These are phyloP conservation scores for Solanum sejunctum DNA, from an alignment of 257 asterid species.

Conservation along the genomic window DNA sequence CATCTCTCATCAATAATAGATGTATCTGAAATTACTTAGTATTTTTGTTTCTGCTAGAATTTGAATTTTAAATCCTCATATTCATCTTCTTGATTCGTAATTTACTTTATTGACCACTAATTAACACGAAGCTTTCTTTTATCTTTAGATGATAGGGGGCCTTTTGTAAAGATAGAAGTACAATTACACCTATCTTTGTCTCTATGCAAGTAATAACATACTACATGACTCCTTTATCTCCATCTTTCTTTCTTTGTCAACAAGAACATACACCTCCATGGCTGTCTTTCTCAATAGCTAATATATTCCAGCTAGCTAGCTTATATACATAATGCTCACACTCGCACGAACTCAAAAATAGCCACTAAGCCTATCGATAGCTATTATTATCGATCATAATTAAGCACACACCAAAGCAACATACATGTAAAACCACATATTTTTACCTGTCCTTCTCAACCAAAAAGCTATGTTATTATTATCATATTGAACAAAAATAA, in stretches of 20 bases:
- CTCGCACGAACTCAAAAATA: not conserved
- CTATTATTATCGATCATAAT: not conserved
- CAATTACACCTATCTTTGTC: not conserved
- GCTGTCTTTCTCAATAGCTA: not conserved
- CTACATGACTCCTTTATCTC: not conserved
- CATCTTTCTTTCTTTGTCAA: not conserved
- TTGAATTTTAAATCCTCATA: too few relatives aligned
- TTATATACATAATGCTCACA: not conserved
- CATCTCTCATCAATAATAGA: not conserved
- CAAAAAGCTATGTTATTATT: not conserved
- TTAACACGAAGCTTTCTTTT: not conserved
- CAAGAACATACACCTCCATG: not conserved
- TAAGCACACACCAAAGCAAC: not conserved
- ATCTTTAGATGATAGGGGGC: not conserved
- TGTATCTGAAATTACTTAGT: rapidly evolving
- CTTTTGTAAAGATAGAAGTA: not conserved
- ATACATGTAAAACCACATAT: not conserved
- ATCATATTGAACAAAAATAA: not conserved
- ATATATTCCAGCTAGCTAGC: not conserved
- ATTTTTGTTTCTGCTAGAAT: not conserved
- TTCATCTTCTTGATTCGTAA: not conserved
- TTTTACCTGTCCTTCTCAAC: not conserved
- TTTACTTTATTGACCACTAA: not conserved
- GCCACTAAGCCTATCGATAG: not conserved
- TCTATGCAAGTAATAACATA: not conserved